phyloP scores from a whole-genome alignment of 176 grass and related monocot species.

The Eleusine coracana region DNA sequence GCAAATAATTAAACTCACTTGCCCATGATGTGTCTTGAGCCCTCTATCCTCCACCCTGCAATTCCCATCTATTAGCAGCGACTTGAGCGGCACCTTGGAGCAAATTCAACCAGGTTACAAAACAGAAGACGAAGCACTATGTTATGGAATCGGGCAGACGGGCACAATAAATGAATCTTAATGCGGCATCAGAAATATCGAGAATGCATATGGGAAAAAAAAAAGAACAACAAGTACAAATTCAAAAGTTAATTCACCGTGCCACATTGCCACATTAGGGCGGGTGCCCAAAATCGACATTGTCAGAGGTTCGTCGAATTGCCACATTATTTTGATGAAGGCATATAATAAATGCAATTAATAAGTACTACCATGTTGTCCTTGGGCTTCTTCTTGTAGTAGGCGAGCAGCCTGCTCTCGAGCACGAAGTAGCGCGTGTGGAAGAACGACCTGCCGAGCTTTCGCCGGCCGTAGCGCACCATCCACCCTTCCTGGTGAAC shows the following conservation, averaged over 20 bases:
- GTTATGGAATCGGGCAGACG: neutral
- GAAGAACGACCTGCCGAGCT: constrained; percentile 64
- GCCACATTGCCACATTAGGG: neutral
- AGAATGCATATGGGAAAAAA: neutral
- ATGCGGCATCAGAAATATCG: neutral
- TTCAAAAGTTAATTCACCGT: neutral
- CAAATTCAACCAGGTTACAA: constrained; percentile 13
- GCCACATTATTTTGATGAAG: no score
- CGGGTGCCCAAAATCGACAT: neutral
- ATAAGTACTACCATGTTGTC: constrained; percentile 62
- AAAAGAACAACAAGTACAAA: no score
- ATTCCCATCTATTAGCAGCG: constrained; percentile 81
- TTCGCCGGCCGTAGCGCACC: constrained; percentile 73
- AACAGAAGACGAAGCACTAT: neutral
- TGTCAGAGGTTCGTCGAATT: neutral
- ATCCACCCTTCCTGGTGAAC: constrained; percentile 70
- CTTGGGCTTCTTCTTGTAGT: constrained; percentile 96
- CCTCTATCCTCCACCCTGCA: constrained; percentile 95
- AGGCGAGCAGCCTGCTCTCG: constrained; percentile 65
- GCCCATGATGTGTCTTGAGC: constrained; percentile 88
- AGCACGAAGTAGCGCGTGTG: constrained; percentile 78
- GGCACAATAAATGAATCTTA: neutral
- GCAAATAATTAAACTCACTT: constrained; percentile 40
- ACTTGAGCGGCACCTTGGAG: constrained; percentile 69
- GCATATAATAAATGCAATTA: neutral